Conservation (phyloP, 2,329 filamentous ascomycete species). For the Colletotrichum sp. region DNA sequence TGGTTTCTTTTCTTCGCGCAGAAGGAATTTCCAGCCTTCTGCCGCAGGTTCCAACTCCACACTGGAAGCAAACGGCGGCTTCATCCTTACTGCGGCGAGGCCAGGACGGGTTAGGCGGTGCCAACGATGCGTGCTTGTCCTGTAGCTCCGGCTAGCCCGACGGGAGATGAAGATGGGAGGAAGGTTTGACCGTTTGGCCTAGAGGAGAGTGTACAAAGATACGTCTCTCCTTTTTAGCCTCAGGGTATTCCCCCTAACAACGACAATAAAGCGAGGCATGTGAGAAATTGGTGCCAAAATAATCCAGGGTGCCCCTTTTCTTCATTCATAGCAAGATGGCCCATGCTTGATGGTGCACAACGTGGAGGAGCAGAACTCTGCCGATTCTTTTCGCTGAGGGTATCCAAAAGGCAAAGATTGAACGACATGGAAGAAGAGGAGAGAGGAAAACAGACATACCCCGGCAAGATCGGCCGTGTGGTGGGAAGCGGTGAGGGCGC, state of each 20-base stretch:
- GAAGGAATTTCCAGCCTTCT: conserved; percentile 2
- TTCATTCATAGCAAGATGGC: neutral
- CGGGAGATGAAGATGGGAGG: neutral
- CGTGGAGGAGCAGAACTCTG: conserved; percentile 5
- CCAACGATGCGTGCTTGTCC: neutral
- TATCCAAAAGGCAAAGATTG: neutral
- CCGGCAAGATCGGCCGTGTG: neutral
- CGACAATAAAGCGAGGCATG: neutral
- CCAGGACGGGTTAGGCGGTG: neutral
- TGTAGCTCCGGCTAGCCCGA: neutral
- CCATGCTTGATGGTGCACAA: neutral
- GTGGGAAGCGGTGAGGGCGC: neutral
- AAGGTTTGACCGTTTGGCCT: neutral
- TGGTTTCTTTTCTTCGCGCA: neutral
- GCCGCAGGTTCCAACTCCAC: neutral
- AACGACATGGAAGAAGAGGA: neutral
- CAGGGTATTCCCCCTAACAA: neutral
- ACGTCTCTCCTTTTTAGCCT: neutral
- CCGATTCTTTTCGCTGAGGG: neutral
- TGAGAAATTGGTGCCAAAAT: neutral
- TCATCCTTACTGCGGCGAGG: neutral
- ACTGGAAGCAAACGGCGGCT: conserved; percentile 8
- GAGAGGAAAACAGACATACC: neutral
- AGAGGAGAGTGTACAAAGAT: neutral
- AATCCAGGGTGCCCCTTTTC: neutral